A percentile compares a stretch with the other conserved stretches of the same genome.
Evolutionary conservation across 75 land plant genomes (phyloP).

Genomic region (Cryptomeria japonica): DNA sequence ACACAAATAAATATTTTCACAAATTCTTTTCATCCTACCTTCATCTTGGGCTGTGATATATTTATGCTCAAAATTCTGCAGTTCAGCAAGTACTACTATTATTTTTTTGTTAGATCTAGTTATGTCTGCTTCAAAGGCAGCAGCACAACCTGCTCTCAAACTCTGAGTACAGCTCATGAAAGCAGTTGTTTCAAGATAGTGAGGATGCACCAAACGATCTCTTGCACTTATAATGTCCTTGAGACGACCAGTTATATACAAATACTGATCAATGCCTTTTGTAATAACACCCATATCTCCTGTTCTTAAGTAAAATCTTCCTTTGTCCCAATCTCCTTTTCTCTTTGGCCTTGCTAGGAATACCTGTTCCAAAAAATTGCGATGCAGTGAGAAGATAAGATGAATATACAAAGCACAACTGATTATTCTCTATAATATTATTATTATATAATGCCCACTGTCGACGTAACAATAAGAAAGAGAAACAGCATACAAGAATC

Average conservation of each 20-base stretch:
- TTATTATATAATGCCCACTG: no score
- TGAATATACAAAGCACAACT: no score
- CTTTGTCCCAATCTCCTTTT: neutral
- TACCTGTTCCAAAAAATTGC: neutral
- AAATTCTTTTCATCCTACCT: constrained; percentile 7
- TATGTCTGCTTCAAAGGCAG: constrained; percentile 19
- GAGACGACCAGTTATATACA: constrained; percentile 41
- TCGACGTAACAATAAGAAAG: no score
- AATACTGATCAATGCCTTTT: constrained; percentile 30
- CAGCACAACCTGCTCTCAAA: constrained; percentile 45
- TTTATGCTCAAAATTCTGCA: constrained; percentile 16
- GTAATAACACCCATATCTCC: constrained; percentile 49
- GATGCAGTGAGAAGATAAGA: neutral
- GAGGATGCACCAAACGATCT: constrained; percentile 28
- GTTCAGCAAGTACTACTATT: constrained; percentile 39
- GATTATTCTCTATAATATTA: no score
- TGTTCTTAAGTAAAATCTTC: constrained; percentile 29
- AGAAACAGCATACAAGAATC: no score
- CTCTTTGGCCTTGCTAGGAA: constrained; percentile 23
- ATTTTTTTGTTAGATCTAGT: neutral
- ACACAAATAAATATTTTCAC: constrained; percentile 14
- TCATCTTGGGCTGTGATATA: neutral
- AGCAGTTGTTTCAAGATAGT: constrained; percentile 43
- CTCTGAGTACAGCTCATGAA: constrained; percentile 21
- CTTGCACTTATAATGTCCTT: constrained; percentile 26